Percentiles rank a stretch among this genome's conserved stretches.
Conservation (phyloP, 2,329 filamentous ascomycete species). For the Aspergillus amoenus region DNA sequence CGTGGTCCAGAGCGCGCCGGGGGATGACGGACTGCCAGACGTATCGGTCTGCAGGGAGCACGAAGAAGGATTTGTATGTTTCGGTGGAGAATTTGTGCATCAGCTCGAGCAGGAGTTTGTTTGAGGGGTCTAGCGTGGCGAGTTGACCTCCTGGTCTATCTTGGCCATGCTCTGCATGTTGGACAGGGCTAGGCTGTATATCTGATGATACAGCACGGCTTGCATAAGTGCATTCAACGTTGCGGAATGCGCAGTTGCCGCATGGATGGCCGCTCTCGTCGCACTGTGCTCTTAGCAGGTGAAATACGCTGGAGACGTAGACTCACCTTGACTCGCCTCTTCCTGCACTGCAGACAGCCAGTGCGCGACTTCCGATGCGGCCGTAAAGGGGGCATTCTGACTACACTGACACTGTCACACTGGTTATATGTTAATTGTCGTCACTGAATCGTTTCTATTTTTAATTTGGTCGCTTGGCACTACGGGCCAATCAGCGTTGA, state of each 20-base stretch:
- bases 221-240: not conserved
- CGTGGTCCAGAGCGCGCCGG: not conserved
- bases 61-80: not conserved
- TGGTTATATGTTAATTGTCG: not conserved
- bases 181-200: not conserved
- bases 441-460: not conserved
- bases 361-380: not conserved
- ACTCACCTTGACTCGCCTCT: not conserved
- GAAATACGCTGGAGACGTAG: not conserved
- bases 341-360: not conserved
- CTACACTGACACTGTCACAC: too few species aligned
- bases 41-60: not conserved
- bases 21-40: not conserved
- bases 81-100: not conserved
- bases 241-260: not conserved
- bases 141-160: too few species aligned
- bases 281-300: not conserved
- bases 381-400: not conserved
- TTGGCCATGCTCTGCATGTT: not conserved
- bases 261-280: not conserved
- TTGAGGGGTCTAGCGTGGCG: not conserved
- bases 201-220: not conserved
- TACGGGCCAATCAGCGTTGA: too few species aligned
- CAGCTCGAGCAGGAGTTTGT: not conserved
- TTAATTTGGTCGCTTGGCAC: too few species aligned